Conservation (phyloP, 768 basidiomycete species). For the Amyloporia xantha region DNA sequence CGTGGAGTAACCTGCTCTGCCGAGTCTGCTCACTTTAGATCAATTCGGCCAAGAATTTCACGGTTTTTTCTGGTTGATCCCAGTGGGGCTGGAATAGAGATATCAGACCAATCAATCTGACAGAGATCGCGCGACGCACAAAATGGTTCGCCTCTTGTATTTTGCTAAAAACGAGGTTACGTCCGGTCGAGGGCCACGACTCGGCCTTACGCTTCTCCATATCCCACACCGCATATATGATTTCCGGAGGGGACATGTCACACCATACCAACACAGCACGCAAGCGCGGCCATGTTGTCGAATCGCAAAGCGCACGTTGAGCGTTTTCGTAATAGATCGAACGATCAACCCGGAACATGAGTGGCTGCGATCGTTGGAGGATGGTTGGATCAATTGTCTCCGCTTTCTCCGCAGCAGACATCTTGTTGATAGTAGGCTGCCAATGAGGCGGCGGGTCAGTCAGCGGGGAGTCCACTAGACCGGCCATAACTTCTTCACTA, state of each 20-base stretch:
- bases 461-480: neutral
- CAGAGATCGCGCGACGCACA: no score
- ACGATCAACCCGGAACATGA: neutral
- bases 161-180: neutral
- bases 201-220: neutral
- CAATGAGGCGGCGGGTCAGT: neutral
- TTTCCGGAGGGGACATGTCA: conserved; percentile 4
- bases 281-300: neutral
- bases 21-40: neutral
- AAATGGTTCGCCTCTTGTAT: conserved; percentile 5
- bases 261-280: neutral
- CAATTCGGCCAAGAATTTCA: neutral
- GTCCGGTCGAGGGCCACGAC: neutral
- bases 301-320: neutral
- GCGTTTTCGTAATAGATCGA: neutral
- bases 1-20: no score
- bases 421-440: neutral
- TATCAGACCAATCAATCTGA: no score
- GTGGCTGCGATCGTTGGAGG: neutral
- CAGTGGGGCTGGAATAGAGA: conserved; percentile 1
- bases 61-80: neutral
- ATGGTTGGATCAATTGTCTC: neutral
- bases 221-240: neutral
- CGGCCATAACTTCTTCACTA: neutral
- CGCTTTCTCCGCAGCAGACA: neutral